Evolutionary conservation across 2,329 filamentous ascomycete genomes (phyloP).

Genomic region (Monosporascus ibericus): DNA sequence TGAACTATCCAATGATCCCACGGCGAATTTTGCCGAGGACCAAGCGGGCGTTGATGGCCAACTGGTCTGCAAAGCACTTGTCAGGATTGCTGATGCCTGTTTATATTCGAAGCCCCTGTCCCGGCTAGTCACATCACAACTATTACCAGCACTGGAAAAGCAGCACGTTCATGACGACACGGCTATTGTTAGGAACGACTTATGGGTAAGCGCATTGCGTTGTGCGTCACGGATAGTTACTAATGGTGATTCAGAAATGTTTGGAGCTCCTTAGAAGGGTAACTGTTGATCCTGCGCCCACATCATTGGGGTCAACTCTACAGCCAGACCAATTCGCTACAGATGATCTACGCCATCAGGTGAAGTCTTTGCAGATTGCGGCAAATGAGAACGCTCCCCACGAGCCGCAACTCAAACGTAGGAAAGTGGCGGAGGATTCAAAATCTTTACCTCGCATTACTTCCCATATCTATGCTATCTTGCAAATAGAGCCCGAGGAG

Average conservation of each 20-base stretch:
- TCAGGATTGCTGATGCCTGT: conserved; percentile 32
- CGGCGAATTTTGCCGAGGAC: conserved; percentile 19
- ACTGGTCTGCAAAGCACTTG: conserved; percentile 32
- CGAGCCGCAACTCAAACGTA: conserved; percentile 24
- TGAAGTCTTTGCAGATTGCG: conserved; percentile 15
- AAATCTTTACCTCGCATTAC: conserved; percentile 16
- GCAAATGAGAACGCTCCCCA: conserved; percentile 1
- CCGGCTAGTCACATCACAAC: conserved; percentile 35
- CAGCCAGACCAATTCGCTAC: conserved; percentile 20
- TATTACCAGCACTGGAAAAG: conserved; percentile 36
- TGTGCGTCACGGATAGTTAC: conserved; percentile 5
- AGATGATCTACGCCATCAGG: conserved; percentile 14
- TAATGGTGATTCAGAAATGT: conserved; percentile 23
- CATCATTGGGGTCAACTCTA: conserved; percentile 9
- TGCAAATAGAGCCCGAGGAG: conserved; percentile 20
- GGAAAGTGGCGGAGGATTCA: conserved; percentile 21
- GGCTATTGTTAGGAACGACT: conserved; percentile 30
- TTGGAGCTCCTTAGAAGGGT: conserved; percentile 22
- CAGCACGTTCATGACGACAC: conserved; percentile 25
- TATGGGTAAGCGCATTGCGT: conserved; percentile 30
- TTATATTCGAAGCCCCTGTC: conserved; percentile 25
- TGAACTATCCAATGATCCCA: conserved; percentile 30
- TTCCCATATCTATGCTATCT: conserved; percentile 19
- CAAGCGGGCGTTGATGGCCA: conserved; percentile 23
- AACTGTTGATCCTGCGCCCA: conserved; percentile 13